phyloP scores from a whole-genome alignment of 371 early-diverging fungal genomes.

The Lichtheimia ornata region DNA sequence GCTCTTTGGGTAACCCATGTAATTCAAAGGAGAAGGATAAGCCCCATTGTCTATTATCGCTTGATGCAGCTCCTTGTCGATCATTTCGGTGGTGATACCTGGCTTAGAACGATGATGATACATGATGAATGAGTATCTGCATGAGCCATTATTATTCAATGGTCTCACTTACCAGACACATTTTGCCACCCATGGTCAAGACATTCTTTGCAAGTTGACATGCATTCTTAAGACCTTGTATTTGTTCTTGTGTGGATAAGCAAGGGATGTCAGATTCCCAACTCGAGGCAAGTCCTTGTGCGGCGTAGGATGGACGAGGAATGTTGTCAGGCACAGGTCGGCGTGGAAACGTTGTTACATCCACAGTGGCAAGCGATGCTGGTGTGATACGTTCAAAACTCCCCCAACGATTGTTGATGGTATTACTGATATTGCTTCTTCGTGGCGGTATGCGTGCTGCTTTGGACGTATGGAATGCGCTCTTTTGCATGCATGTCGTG shows the following conservation, averaged over 20 bases:
- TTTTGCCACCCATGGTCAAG: constrained; percentile 50
- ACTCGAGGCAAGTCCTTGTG: constrained; percentile 56
- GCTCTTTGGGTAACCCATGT: constrained; percentile 85
- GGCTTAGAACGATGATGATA: constrained; percentile 26
- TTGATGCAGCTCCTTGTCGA: constrained; percentile 73
- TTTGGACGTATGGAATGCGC: too few relatives aligned
- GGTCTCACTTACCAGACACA: constrained; percentile 30
- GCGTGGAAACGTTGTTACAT: constrained; percentile 40
- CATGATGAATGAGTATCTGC: background rate
- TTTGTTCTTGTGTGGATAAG: constrained; percentile 52
- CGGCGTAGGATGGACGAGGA: constrained; percentile 74
- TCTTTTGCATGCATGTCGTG: too few relatives aligned
- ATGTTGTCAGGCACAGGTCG: constrained; percentile 72
- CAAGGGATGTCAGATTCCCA: constrained; percentile 53
- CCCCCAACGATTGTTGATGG: constrained; percentile 21
- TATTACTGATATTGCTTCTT: too few relatives aligned
- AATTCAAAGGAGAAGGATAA: constrained; percentile 88
- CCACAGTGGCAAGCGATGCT: constrained; percentile 26
- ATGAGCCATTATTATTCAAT: background rate
- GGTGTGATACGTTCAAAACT: constrained; percentile 37
- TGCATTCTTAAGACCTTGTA: constrained; percentile 64
- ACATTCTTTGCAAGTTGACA: constrained; percentile 70
- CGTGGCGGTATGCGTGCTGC: too few relatives aligned
- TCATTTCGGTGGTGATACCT: constrained; percentile 76
- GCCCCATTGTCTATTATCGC: constrained; percentile 68